Base-by-base conservation (phyloP, 768 basidiomycete species). In the Dacryopinax spathularia region DNA sequence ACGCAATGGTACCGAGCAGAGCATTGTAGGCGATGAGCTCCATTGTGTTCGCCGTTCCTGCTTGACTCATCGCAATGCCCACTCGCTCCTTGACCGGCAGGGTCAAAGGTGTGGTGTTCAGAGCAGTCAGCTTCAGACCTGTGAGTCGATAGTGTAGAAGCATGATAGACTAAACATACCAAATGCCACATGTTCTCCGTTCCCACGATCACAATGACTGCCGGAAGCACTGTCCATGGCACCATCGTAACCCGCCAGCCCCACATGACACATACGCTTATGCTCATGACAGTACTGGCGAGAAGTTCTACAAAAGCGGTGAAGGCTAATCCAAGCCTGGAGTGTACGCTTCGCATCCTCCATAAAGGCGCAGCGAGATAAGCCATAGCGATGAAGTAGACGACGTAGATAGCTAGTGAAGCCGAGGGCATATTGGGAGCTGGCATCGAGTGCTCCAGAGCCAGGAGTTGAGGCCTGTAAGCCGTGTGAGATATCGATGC, bases 151-250 rank as follows among this genome's bases (percentile, higher is more conserved):
- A 35, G 66, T 15, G 9, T 33, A 15, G 15, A n/a, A 7, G 20
- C 18, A 16, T 56, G 16, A 20, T 7, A 1, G 29, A 22, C 13
- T 29, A 27, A 2, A 65, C 85, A 66, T 73, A 92, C 92, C 72
- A 99, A 78, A 69, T 86, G 88, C 72, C 92, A 90, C 94, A 98
- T 97, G 69, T 97, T 98, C 76, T 98, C 95, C 1, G 91, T 89
- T 1, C 95, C 95, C 15, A 95, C 88, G 67, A 98, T 94, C 6
- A 93, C 83, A 60, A 99, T 92, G 35, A 96, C 88, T 64, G 97
- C 88, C 1, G 94, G 94, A 61, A 99, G 78, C 39, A 74, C 79
- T 68, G 74, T 89, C 91, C 88, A 91, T 43, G 91, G 91, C 27
- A 93, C 88, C 84, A 93, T 86, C 1, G 88, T 91, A 15, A 92